Evolutionary conservation across 306 rosid genomes (phyloP), one percentile per base, ranked within the genome.

Genomic region (Vigna reflexopilosa): DNA sequence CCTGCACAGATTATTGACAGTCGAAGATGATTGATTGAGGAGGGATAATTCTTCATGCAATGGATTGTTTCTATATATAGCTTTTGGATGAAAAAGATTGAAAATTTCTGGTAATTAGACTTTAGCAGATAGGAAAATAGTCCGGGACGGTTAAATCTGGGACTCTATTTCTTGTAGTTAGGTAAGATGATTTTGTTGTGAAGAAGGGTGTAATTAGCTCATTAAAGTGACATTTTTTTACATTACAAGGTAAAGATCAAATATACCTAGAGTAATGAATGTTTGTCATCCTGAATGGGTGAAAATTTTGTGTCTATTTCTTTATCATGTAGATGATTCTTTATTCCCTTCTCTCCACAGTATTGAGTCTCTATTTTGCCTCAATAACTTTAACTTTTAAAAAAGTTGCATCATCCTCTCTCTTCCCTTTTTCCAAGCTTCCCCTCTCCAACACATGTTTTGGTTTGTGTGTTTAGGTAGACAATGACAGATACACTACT

Each of bases 1-100:
- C 57, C 77, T 90, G 80, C 86, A 90, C 99, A 96, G 99, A 91
- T 89, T 76, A 73, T 74, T 96, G 93, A 90, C 70, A 51, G 81
- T 65, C 34, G 87, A 67, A 73, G 79, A 73, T 77, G 89, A 71
- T 77, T 56, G 66, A 51, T 59, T 59, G 38, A 70, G 79, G 89
- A 84, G 64, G 80, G 80, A 81, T 66, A 83, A 55, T 88, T 82
- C 72, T 76, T 79, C 73, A 66, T 79, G 86, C 68, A 80, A 86
- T 72, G 87, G 78, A 84, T 87, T 75, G 79, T 77, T 78, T 83
- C 86, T 70, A 86, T 62, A 84, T 70, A 79, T 49, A 70, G 76
- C 80, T 72, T 66, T 81, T 81, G 75, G 65, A 51, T 76, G 84
- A 77, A 77, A 67, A 71, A 83, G 76, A 87, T 59, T 80, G 78